Conservation (phyloP, 2,329 filamentous ascomycete genomes). For the Lachnellula hyalina region DNA sequence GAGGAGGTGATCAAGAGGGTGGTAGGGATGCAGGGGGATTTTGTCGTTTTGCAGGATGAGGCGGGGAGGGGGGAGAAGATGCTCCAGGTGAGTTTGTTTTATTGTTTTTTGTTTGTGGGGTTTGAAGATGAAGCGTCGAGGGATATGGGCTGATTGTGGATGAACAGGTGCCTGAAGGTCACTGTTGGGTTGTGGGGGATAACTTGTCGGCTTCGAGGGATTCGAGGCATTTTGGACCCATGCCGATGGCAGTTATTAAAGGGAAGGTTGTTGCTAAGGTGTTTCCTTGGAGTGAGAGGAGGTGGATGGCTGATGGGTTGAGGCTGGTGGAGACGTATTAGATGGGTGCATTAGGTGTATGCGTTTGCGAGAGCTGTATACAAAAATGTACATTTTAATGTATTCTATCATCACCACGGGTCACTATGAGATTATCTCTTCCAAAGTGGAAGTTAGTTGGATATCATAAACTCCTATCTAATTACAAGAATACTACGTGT, state of each 20-base stretch:
- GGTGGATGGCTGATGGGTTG: conserved; percentile 45
- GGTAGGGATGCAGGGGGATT: conserved; percentile 48
- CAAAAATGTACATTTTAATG: not conserved
- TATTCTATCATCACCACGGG: not conserved
- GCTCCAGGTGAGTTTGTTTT: conserved; percentile 48
- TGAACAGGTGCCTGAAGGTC: conserved; percentile 74
- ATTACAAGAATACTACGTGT: conserved; percentile 31
- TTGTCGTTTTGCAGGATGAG: conserved; percentile 57
- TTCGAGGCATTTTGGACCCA: conserved; percentile 77
- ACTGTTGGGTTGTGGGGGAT: conserved; percentile 88
- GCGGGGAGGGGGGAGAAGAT: conserved; percentile 45
- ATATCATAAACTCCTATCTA: conserved; percentile 33
- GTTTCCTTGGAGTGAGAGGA: conserved; percentile 46
- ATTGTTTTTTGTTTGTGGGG: not conserved
- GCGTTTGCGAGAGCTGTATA: not conserved
- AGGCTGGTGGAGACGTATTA: conserved; percentile 23
- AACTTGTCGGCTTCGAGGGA: conserved; percentile 81
- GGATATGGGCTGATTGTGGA: conserved; percentile 3
- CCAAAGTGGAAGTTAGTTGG: conserved; percentile 16
- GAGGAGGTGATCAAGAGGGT: conserved; percentile 65
- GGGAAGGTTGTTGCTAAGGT: conserved; percentile 70
- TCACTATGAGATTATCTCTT: not conserved
- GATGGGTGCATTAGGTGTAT: not conserved
- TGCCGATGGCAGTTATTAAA: conserved; percentile 77
- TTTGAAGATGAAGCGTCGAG: not conserved